These are phyloP conservation scores for Carpinus viminea DNA, from an alignment of 306 rosid species.

Conservation along the genomic window DNA sequence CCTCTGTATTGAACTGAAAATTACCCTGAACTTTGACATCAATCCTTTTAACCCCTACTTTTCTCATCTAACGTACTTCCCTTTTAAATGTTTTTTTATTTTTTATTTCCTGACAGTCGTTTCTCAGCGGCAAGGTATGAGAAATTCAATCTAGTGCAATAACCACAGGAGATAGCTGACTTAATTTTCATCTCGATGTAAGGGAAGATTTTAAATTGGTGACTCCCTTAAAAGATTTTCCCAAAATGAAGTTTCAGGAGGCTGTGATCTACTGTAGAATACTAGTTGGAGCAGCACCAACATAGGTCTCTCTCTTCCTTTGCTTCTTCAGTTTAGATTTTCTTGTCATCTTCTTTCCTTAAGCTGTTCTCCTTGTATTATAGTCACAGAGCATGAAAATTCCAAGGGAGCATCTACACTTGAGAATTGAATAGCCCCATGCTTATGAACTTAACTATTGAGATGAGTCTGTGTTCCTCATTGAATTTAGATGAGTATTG, in stretches of 20 bases:
- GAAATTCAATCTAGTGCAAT: neutral
- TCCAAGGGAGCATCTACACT: neutral
- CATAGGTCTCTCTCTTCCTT: neutral
- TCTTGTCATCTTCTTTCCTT: neutral
- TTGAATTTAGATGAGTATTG: neutral
- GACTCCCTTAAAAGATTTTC: neutral
- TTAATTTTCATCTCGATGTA: neutral
- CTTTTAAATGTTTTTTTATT: conserved; percentile 16
- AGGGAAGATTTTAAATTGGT: neutral
- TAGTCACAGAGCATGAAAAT: neutral
- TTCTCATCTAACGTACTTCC: conserved; percentile 9
- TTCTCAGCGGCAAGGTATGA: conserved; percentile 48
- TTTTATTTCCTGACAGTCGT: conserved; percentile 19
- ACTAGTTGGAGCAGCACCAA: neutral
- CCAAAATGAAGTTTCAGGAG: neutral
- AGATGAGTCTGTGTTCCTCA: neutral
- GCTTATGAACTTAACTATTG: neutral
- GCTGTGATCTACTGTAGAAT: neutral
- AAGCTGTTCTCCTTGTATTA: neutral
- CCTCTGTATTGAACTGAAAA: neutral
- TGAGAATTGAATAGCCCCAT: neutral
- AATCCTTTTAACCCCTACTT: neutral
- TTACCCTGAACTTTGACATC: neutral
- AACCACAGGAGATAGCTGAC: conserved; percentile 1
- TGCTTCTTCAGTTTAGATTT: neutral